Evolutionary conservation across 164 flowering plant species (phyloP).

Genomic region (Vitis riparia): DNA sequence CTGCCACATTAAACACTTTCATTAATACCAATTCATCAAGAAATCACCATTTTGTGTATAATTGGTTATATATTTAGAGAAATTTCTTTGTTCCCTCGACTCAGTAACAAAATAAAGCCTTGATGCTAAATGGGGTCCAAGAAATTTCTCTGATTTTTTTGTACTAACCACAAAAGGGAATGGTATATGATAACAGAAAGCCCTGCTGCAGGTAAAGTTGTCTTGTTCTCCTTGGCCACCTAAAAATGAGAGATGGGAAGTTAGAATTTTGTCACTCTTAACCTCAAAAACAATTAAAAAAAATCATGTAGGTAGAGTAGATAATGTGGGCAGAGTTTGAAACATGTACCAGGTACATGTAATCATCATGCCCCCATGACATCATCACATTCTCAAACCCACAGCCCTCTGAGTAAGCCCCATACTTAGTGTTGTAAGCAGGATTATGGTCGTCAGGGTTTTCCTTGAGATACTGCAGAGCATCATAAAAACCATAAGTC

Average conservation of each 20-base stretch:
- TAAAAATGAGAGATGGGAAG: too few relatives aligned
- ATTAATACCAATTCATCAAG: not conserved
- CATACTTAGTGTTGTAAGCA: slow-evolving; percentile 47
- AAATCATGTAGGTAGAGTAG: not conserved
- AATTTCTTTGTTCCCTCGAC: too few relatives aligned
- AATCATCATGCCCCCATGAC: slow-evolving; percentile 82
- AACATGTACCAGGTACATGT: slow-evolving; percentile 69
- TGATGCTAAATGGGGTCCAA: not conserved
- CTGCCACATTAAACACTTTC: slow-evolving; percentile 14
- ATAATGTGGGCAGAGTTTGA: not conserved
- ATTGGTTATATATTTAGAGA: too few relatives aligned
- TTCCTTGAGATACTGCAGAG: slow-evolving; percentile 48
- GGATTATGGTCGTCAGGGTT: slow-evolving; percentile 57
- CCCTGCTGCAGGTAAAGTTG: slow-evolving; percentile 38
- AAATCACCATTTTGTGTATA: too few relatives aligned
- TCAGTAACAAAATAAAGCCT: too few relatives aligned
- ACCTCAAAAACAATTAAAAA: too few relatives aligned
- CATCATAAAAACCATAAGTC: not conserved
- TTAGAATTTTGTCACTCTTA: too few relatives aligned
- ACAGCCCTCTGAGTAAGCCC: slow-evolving; percentile 59
- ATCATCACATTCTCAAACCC: slow-evolving; percentile 65
- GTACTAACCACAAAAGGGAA: slow-evolving; percentile 52
- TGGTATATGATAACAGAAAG: slow-evolving; percentile 56
- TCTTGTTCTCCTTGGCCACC: too few relatives aligned
- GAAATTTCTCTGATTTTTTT: not conserved